Conservation (phyloP, 106 monocot species). For the Iris macrosiphon region DNA sequence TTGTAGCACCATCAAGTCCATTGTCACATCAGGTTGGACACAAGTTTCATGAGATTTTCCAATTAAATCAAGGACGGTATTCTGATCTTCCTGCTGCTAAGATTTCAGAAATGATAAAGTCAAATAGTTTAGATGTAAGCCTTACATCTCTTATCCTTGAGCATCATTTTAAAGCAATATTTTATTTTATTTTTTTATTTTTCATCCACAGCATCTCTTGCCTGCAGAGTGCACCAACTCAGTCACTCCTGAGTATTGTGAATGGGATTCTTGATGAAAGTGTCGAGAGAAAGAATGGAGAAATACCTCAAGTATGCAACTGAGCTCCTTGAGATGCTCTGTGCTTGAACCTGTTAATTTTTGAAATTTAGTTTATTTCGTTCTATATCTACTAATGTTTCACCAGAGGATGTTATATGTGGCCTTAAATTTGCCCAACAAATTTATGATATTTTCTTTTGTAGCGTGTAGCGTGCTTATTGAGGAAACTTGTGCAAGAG, state of each 20-base stretch:
- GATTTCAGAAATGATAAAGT: constrained; percentile 44
- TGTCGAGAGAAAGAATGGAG: constrained; percentile 59
- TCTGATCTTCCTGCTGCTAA: constrained; percentile 37
- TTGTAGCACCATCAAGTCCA: constrained; percentile 17
- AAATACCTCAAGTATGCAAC: constrained; percentile 82
- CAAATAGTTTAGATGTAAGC: constrained; percentile 37
- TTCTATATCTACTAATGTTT: background rate
- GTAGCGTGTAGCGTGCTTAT: constrained; percentile 56
- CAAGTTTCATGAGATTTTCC: constrained; percentile 33
- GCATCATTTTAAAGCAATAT: background rate
- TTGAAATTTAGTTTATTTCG: background rate
- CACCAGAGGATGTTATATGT: background rate
- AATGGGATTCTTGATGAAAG: constrained; percentile 71
- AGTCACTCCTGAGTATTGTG: constrained; percentile 48
- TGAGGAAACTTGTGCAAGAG: constrained; percentile 73
- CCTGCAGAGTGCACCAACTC: constrained; percentile 65
- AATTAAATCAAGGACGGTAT: constrained; percentile 31
- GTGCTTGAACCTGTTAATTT: background rate
- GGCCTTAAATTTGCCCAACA: background rate
- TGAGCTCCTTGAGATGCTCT: constrained; percentile 4
- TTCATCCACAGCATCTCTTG: constrained; percentile 4
- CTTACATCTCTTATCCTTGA: background rate
- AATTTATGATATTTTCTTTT: constrained; percentile 6
- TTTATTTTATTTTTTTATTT: background rate
- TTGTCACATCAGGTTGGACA: constrained; percentile 10